Base-by-base conservation (phyloP, 768 basidiomycete species). In the Tricholoma sp. region DNA sequence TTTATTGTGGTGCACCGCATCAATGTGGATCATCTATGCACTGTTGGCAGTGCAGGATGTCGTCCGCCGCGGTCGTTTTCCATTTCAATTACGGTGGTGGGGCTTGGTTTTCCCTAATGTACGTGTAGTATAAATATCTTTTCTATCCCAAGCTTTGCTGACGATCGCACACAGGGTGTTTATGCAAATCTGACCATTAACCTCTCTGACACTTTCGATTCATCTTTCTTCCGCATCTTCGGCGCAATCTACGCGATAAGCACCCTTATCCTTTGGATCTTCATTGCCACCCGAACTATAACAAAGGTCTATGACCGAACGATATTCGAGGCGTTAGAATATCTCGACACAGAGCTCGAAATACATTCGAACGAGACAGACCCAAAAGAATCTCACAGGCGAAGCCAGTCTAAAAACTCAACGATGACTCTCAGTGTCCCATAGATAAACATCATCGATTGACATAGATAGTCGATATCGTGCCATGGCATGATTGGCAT, bases 61-160 rank as follows among this genome's bases (percentile, higher is more conserved):
- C 1, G 57, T 80, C 0, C 71, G 77, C 13, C 72, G 70, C 44
- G 65, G 66, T 0, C 69, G 63, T 1, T 68, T 86, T 18, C 71
- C 76, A 6, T 89, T 88, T 67, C 74, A 73, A 54, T 65, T 86
- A 15, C 71, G 80, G 0, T 84, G 80, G 61, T 89, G 88, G 88
- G 84, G 83, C 7, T 67, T 85, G 39, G 81, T 88, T 59, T 89
- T 89, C 64, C 87, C 88, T 4, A 88, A 86, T 59, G 88, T 82
- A 59, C 37, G 81, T 68, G 24, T 24, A 1, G 24, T 28, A 8
- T 7, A 15, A 37, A 11, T 29, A 52, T 31, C 18, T 13, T 32
- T 13, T 15, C 18, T 50, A 1, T 50, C 45, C 36, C 51, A 13
- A 17, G 31, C 50, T 6, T 32, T 51, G 18, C 49, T 37, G 29